Base-by-base conservation (phyloP, 768 basidiomycete genomes). In the Kwoniella bestiolae region DNA sequence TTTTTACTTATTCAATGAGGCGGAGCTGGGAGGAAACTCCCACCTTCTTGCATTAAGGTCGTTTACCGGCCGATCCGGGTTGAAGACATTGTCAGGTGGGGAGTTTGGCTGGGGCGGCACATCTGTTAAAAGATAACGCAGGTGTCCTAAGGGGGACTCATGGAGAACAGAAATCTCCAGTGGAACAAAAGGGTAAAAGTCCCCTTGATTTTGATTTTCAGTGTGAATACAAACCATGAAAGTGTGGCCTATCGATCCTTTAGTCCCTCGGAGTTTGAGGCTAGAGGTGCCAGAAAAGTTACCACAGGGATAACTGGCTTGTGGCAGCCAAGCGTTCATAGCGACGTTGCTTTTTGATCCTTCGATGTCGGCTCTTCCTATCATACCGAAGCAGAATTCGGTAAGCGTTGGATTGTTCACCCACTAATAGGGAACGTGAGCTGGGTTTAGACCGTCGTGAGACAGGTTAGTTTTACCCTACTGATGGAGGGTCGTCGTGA, bases 391-490 rank as follows among this genome's bases (percentile, higher is more conserved):
- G 87, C 86, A 88, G 86, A 87, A 87, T 87, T 87, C 85, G 85
- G 86, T 87, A 87, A 60, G 59, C 59, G 85, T 87, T 87, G 87
- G 87, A 88, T 87, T 87, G 86, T 88, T 88, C 87, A 88, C 87
- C 87, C 87, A 86, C 84, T 85, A 87, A 87, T 87, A 88, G 87
- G 87, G 86, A 88, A 73, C 72, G 86, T 85, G 84, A 86, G 86
- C 85, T 87, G 86, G 86, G 84, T 84, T 85, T 84, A 68, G 73
- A 63, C 61, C 61, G 61, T 63, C 61, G 61, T 63, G 61, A 65
- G 88, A 89, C 87, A 88, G 88, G 87, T 88, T 89, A 88, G 87
- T 89, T 88, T 88, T 89, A 88, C 87, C 86, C 87, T 89, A 87
- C 86, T 88, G 86, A 87, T 88, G 87, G 85, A 86, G 86, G 80